Evolutionary conservation across 2,329 filamentous ascomycete species (phyloP).

Genomic region (Ophiostoma angusticollis): DNA sequence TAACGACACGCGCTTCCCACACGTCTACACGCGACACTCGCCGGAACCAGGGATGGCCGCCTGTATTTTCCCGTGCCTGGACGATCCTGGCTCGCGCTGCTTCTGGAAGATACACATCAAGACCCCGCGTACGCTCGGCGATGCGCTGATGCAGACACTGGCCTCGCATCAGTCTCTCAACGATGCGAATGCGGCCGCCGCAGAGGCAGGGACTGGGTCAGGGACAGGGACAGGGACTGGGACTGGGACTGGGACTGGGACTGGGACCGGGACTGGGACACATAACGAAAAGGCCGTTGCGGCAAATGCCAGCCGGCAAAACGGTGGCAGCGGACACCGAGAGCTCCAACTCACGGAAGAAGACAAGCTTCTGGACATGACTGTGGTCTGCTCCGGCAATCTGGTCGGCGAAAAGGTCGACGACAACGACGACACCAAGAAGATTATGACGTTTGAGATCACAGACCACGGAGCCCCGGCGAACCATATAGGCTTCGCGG

Average conservation of each 20-base stretch:
- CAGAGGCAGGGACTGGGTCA: too few relatives aligned
- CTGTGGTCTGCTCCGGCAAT: slow-evolving; percentile 82
- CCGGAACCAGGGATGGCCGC: slow-evolving; percentile 66
- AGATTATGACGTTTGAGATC: slow-evolving; percentile 71
- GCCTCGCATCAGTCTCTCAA: slow-evolving; percentile 25
- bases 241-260: neutral
- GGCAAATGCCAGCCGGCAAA: slow-evolving; percentile 11
- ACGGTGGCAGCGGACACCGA: neutral
- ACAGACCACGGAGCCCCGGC: slow-evolving; percentile 54
- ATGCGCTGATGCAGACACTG: slow-evolving; percentile 46
- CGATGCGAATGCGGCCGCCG: slow-evolving; percentile 3
- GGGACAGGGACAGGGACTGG: too few relatives aligned
- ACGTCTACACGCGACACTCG: slow-evolving; percentile 79
- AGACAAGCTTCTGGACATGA: slow-evolving; percentile 78
- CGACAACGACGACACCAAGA: slow-evolving; percentile 63
- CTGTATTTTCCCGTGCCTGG: slow-evolving; percentile 85
- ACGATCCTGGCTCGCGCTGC: slow-evolving; percentile 62
- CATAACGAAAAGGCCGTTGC: slow-evolving; percentile 13
- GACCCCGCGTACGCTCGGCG: slow-evolving; percentile 74
- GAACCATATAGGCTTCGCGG: slow-evolving; percentile 82
- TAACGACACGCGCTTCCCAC: slow-evolving; percentile 71
- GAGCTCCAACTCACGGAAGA: slow-evolving; percentile 48
- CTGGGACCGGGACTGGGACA: neutral
- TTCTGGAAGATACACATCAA: slow-evolving; percentile 83
- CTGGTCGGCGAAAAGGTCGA: slow-evolving; percentile 73